phyloP scores from a whole-genome alignment of 2,329 filamentous ascomycete species.

The Aspergillus tamarii region DNA sequence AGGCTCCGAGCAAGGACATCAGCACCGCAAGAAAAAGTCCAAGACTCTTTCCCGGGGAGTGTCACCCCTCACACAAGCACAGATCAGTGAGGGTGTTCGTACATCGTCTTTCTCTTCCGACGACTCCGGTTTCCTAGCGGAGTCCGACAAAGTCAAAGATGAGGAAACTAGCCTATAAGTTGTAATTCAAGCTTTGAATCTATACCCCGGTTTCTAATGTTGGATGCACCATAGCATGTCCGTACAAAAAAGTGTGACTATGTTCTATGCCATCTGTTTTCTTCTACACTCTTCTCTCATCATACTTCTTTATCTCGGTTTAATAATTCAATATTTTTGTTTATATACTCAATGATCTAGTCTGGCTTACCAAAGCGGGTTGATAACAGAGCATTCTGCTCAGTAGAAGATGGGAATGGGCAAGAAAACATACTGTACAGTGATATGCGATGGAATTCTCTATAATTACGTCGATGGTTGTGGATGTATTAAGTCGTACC shows the following conservation, averaged over 20 bases:
- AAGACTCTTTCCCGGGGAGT: slow-evolving; percentile 34
- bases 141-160: slow-evolving; percentile 31
- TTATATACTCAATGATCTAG: neutral
- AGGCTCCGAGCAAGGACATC: slow-evolving; percentile 32
- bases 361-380: neutral
- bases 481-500: neutral
- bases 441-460: neutral
- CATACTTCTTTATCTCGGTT: neutral
- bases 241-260: slow-evolving; percentile 4
- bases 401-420: neutral
- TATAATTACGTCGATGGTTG: neutral
- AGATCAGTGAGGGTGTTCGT: slow-evolving; percentile 39
- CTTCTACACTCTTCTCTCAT: slow-evolving; percentile 1
- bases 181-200: neutral
- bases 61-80: slow-evolving; percentile 43
- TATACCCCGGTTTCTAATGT: slow-evolving; percentile 11
- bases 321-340: slow-evolving; percentile 8
- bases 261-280: slow-evolving; percentile 12
- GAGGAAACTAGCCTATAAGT: slow-evolving; percentile 1
- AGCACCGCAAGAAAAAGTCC: slow-evolving; percentile 37
- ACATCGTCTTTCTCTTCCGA: slow-evolving; percentile 40
- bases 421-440: neutral
- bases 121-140: slow-evolving; percentile 31
- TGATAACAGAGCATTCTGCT: neutral
- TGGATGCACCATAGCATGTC: slow-evolving; percentile 10